phyloP scores from a whole-genome alignment of 176 grass and related monocot species.

The Panicum miliaceum region DNA sequence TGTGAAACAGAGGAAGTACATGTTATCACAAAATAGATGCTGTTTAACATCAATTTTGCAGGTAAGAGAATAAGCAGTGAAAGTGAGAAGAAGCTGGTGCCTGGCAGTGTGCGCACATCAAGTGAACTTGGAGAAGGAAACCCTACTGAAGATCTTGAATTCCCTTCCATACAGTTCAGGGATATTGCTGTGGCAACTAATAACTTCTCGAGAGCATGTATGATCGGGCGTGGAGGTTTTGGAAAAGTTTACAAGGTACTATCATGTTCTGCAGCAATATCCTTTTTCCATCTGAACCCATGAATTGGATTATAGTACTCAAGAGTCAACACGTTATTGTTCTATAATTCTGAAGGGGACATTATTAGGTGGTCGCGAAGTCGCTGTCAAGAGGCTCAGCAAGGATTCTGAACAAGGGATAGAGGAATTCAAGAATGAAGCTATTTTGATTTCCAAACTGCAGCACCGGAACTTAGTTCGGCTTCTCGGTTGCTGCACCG shows the following conservation, averaged over 20 bases:
- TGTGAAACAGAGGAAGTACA: no score
- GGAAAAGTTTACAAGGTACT: slow-evolving; percentile 71
- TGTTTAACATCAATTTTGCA: background rate
- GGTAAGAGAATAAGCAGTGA: slow-evolving; percentile 1
- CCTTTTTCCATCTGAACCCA: background rate
- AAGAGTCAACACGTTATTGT: background rate
- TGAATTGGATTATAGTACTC: background rate
- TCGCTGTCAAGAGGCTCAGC: slow-evolving; percentile 62
- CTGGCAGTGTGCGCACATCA: background rate
- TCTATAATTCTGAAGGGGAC: slow-evolving; percentile 31
- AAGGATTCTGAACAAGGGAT: slow-evolving; percentile 53
- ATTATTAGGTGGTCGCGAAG: slow-evolving; percentile 38
- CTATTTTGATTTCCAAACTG: slow-evolving; percentile 44
- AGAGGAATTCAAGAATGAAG: slow-evolving; percentile 55
- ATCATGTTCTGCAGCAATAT: background rate
- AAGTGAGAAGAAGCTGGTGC: slow-evolving; percentile 37
- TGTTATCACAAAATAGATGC: background rate
- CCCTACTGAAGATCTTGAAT: slow-evolving; percentile 33
- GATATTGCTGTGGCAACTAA: slow-evolving; percentile 45
- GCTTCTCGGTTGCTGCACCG: slow-evolving; percentile 54
- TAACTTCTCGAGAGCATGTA: slow-evolving; percentile 49
- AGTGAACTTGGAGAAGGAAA: slow-evolving; percentile 22
- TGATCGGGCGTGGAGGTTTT: slow-evolving; percentile 63
- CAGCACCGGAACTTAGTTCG: slow-evolving; percentile 54
- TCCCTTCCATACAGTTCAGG: slow-evolving; percentile 46